These are phyloP conservation scores for Aspergillus latus DNA, from an alignment of 2,329 filamentous ascomycete species.

Conservation along the genomic window DNA sequence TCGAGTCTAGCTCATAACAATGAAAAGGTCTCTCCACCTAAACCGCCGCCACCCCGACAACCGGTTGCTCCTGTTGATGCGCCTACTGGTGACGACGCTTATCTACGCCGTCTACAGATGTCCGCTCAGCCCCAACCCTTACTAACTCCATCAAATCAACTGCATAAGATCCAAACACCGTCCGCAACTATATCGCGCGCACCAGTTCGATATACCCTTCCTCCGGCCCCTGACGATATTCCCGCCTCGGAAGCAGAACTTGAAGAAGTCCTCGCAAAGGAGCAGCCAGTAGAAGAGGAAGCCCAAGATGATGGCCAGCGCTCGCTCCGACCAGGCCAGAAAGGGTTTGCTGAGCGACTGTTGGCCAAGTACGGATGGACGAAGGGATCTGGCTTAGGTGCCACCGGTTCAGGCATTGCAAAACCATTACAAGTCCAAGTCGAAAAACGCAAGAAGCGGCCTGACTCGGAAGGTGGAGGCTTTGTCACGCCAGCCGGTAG, in stretches of 20 bases:
- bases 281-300: conserved; percentile 38
- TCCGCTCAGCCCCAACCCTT: conserved; percentile 26
- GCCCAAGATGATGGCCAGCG: conserved; percentile 45
- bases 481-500: conserved; percentile 68
- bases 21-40: conserved; percentile 16
- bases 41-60: conserved; percentile 25
- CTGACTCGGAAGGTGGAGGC: conserved; percentile 76
- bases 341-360: conserved; percentile 80
- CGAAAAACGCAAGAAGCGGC: conserved; percentile 78
- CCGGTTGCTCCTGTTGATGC: conserved; percentile 30
- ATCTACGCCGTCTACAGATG: conserved; percentile 28
- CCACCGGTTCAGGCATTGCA: conserved; percentile 76
- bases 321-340: conserved; percentile 72
- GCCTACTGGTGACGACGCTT: conserved; percentile 28
- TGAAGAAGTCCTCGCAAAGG: conserved; percentile 47
- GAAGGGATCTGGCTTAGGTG: conserved; percentile 83
- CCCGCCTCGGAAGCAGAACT: conserved; percentile 55
- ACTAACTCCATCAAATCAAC: conserved; percentile 36
- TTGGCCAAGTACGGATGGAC: conserved; percentile 95
- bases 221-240: conserved; percentile 53
- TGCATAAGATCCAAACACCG: conserved; percentile 40
- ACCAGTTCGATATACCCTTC: conserved; percentile 70
- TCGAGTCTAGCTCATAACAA: conserved; percentile 24
- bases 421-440: conserved; percentile 79
- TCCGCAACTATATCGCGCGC: conserved; percentile 71